Base-by-base conservation (phyloP, 2,329 filamentous ascomycete genomes). In the Cladosporium cucumerinum region DNA sequence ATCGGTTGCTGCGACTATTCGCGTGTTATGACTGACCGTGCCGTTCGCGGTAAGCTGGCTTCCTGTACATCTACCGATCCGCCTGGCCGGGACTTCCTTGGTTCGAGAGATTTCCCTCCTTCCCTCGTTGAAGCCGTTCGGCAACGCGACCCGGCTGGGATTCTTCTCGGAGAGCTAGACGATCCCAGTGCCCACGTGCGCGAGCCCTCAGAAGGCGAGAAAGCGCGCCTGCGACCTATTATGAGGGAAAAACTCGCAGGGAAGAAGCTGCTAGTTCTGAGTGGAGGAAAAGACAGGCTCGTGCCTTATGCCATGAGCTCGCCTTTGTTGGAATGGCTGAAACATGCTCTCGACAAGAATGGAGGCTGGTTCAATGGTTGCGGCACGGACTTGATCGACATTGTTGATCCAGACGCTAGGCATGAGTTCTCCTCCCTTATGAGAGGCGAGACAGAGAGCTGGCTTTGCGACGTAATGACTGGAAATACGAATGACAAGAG, bases 1-100 rank as follows among this genome's bases (percentile, higher is more conserved):
- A 91, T 98, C 61, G 95, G 94, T 1, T 97, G 93, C 76, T 92
- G 93, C 0, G 94, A 99, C 77, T 97, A 91, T 72, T 86, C 88
- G 68, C 82, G 90, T 76, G 81, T 98, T 18, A 90, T 98, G 87
- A 83, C 82, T 10, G 88, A 94, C 71, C 91, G 95, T 12, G 94
- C 94, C 0, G 82, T 85, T 5, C 81, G 88, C 43, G 89, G 89
- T 0, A 91, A 89, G 72, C 80, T 90, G 12, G 69, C 82, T 16
- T 85, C 86, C 0, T 70, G 69, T 16, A 63, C 71, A 52, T 92
- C 85, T 78, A 85, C 83, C 0, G 80, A 85, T 18, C 81, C 83
- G 0, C 81, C 82, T 0, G 88, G 88, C 0, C 77, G 81, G 0
- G 78, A 83, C 0, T 96, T 98, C 72, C 73, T 96, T 0, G 92